These are phyloP conservation scores for Poa annua DNA, from an alignment of 176 grass and related monocot genomes.

Conservation along the genomic window DNA sequence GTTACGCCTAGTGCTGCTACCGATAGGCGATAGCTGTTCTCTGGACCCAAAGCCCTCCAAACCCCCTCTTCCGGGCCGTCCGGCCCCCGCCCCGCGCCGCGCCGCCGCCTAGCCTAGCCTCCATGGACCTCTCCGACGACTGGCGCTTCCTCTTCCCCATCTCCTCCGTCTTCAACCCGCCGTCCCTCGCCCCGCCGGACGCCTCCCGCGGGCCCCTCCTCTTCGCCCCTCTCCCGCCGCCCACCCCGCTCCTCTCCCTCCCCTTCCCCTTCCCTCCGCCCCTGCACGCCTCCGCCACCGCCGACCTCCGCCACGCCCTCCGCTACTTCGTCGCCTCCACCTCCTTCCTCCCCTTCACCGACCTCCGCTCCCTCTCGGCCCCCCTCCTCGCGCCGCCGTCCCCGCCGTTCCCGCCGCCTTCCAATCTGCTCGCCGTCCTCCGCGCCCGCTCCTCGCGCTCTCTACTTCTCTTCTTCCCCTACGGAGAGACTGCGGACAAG, in stretches of 20 bases:
- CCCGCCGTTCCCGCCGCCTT: slow-evolving; percentile 33
- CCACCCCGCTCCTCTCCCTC: slow-evolving; percentile 24
- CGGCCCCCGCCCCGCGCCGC: background rate
- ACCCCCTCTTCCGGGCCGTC: background rate
- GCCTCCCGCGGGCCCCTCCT: slow-evolving; percentile 35
- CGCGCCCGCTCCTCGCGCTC: slow-evolving; percentile 13
- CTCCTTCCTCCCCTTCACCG: slow-evolving; percentile 55
- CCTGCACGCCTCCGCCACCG: background rate
- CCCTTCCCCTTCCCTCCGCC: slow-evolving; percentile 19
- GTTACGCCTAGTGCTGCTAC: background rate
- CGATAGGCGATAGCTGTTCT: background rate
- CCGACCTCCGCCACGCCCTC: slow-evolving; percentile 36
- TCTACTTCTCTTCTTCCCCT: slow-evolving; percentile 59
- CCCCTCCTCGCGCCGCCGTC: slow-evolving; percentile 34
- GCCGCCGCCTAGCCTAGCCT: background rate
- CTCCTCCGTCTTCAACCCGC: slow-evolving; percentile 45
- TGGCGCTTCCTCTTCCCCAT: slow-evolving; percentile 56
- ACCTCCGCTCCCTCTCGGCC: slow-evolving; percentile 30
- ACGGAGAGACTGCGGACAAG: slow-evolving; percentile 56
- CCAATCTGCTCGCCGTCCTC: slow-evolving; percentile 53
- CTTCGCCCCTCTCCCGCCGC: slow-evolving; percentile 34
- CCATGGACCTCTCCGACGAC: slow-evolving; percentile 58
- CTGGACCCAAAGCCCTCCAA: background rate
- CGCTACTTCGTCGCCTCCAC: slow-evolving; percentile 40
- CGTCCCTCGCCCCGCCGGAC: slow-evolving; percentile 35